Evolutionary conservation across 2,329 filamentous ascomycete species (phyloP), one percentile per base, ranked within the genome.

Genomic region (Fusarium metavorans): DNA sequence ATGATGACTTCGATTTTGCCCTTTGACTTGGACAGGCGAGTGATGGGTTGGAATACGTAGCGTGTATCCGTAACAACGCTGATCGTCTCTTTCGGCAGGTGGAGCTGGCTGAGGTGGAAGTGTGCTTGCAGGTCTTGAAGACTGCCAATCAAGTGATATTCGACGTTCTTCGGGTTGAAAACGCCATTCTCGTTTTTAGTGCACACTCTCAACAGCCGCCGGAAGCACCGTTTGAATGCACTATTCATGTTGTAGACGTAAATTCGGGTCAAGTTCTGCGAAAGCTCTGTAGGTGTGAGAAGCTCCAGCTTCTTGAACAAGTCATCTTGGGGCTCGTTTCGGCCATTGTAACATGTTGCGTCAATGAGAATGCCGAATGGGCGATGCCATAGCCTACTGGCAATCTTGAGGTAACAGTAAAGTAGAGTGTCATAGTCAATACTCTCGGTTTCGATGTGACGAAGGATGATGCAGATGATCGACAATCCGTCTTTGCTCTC

Each of bases 161-260:
- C 88, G 5, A 92, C 89, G 74, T 92, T 92, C 54, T 86, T 87
- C 1, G 90, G 91, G 71, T 92, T 90, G 78, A 93, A 91, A 5
- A 89, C 85, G 74, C 88, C 91, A 50, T 81, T 82, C 3, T 92
- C 90, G 70, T 87, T 91, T 77, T 90, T 91, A 10, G 89, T 87
- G 41, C 89, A 89, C 7, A 91, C 83, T n/a, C 90, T 86, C 20
- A 93, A 82, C 25, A 93, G 84, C 27, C 91, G 88, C 6, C 92
- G 87, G 76, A 93, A 90, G 75, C 90, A 93, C 85, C 92, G 92
- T 72, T 89, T 88, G 80, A 92, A 93, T 13, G 90, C 88, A 77
- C 89, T 92, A 76, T 93, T 93, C 91, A 93, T 93, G 78, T 93
- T 93, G 81, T 93, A 93, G 18, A 93, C 86, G 73, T 93, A 93